Percentiles rank a stretch among this genome's conserved stretches.
These are phyloP conservation scores for Zasmidium citrigriseum DNA, from an alignment of 2,329 filamentous ascomycete species.

Conservation along the genomic window DNA sequence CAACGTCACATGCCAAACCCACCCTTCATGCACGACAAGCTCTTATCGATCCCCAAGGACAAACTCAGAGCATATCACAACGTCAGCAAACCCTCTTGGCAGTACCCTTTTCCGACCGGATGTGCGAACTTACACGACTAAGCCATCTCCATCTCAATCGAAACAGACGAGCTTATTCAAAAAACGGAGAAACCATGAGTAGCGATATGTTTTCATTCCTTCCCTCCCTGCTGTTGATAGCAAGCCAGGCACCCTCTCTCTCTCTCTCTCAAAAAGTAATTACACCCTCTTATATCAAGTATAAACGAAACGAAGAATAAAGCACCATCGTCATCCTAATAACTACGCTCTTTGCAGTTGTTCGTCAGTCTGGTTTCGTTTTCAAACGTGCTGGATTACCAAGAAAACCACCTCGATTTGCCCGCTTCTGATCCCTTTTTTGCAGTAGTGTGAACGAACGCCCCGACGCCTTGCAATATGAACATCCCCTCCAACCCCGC, in stretches of 20 bases:
- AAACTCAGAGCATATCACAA: no score
- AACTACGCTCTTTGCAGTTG: not conserved
- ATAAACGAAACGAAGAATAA: not conserved
- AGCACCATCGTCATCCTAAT: not conserved
- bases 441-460: not conserved
- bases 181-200: no score
- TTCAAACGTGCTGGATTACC: no score
- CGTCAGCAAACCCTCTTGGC: no score
- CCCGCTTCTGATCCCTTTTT: not conserved
- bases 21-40: no score
- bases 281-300: not conserved
- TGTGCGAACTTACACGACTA: no score
- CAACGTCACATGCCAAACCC: no score
- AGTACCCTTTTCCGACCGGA: no score
- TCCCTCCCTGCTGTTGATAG: not conserved
- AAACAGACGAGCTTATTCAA: no score
- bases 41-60: no score
- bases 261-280: not conserved
- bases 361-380: not conserved
- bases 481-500: not conserved
- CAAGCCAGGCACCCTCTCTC: not conserved
- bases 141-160: no score
- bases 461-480: not conserved
- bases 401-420: no score
- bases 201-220: not conserved